Base-by-base conservation (phyloP, 2,329 filamentous ascomycete genomes). In the Sclerotinia spermophila region DNA sequence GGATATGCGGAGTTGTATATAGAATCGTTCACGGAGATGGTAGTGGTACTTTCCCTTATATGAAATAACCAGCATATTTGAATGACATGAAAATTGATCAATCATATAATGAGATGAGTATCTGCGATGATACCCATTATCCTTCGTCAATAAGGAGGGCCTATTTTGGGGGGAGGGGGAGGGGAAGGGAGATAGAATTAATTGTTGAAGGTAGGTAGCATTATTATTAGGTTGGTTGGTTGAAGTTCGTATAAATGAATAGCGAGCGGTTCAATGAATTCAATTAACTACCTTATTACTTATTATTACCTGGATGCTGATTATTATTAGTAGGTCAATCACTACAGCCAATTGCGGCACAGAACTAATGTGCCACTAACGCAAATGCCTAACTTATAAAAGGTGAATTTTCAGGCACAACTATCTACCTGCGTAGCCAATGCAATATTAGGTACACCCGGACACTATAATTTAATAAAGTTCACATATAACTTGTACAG, bases 41-140 rank as follows among this genome's bases (percentile, higher is more conserved):
- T 58, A 35, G 60, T 75, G 72, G 73, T 71, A 71, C 73, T 75
- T 73, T 65, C 62, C 45, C 6, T 40, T 17, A 33, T 27, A 40
- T 62, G 70, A 72, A 72, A 69, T 72, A 74, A 56, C 56, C 62
- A 66, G 68, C 75, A 76, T 76, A 70, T 70, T 75, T 73, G 71
- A 17, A 48, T 65, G 48, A 48, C n/a, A 53, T 53, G 38, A 1
- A 40, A 38, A 40, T 5, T 24, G 62, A 66, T 53, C 45, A 53
- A 66, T 53, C 45, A 53, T 66, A 24, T 21, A 42, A 48, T 5
- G 35, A 53, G 2, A 4, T 8, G 51, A 24, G n/a, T 24, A 51
- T 53, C n/a, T 66, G 62, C 62, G 62, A 53, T 42, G 1, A 42
- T n/a, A 40, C 24, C 5, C 45, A 66, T 15, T 30, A 30, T 42